Evolutionary conservation across 2,329 filamentous ascomycete genomes (phyloP), one percentile per base, ranked within the genome.

Genomic region (Sporothrix curviconia): DNA sequence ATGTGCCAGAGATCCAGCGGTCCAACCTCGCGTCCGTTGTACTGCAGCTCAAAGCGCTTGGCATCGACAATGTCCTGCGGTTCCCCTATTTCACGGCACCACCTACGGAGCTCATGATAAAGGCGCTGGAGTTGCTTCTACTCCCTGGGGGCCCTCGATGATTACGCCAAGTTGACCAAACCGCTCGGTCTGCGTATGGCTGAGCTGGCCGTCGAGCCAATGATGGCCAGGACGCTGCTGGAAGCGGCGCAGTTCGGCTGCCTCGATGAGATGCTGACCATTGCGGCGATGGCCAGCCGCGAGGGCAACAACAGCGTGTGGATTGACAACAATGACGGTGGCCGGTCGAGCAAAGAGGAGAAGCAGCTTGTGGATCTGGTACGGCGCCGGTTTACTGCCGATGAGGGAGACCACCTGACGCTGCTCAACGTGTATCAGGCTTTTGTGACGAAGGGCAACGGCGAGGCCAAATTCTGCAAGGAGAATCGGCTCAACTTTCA

Each of bases 331-430:
- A 85, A 90, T 64, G 86, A 92, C 24, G 87, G 83, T 37, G 37
- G 55, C 8, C 12, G 53, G 28, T 32, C 28, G 11, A 53, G 46
- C 36, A 49, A 40, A 8, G 59, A 62, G 6, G 86, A 89, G 63
- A 88, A 87, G 66, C 91, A 87, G 66, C 77, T 79, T 52, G 82
- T 87, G 68, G 90, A 96, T 67, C 84, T 80, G 19, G 83, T 85
- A 28, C 80, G 89, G 47, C 81, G 89, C 49, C 89, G 87, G 66
- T 97, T 97, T 67, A 90, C 92, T 0, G 92, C 86, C 7, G 90
- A 95, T 60, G 92, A 97, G 74, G 94, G 94, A 1, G 94, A 99
- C 65, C 92, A 97, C 66, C 73, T 97, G 24, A 96, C 92, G 1
- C 80, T 96, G 11, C 79, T 96, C 40, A 97, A 99, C 66, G 88